Base-by-base conservation (phyloP, 2,329 filamentous ascomycete species). In the Aspergillus sp. region DNA sequence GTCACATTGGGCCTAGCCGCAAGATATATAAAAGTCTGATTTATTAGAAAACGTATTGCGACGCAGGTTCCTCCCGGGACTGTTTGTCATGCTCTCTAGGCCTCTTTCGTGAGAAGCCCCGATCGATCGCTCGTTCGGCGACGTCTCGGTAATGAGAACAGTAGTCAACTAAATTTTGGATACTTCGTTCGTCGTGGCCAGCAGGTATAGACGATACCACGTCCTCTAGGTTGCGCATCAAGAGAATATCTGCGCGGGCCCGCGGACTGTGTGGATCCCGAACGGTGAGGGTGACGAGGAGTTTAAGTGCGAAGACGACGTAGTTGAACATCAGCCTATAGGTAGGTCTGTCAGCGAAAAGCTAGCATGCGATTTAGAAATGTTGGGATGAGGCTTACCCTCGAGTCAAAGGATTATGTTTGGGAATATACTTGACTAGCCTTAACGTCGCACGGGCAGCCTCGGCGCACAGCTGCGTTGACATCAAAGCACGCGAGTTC, bases 371-470 rank as follows among this genome's bases (percentile, higher is more conserved):
- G 11, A 7, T 3, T 22, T 48, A 13, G 46, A 4, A 19, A 19
- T 7, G 22, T 13, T 46, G 43, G 13, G 19, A 7, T 5, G 7
- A 11, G 19, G 45, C 57, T 59, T 23, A 60, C 57, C 59, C 59
- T 2, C 47, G 19, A 19, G 46, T 43, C 7, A 61, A 22, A 3
- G 47, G 15, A 41, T 57, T 49, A 5, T 61, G 47, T 34, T 17
- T n/a, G 4, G 59, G 53, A 11, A 61, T 57, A 28, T 51, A 17
- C 19, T 50, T 43, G 28, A 61, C 30, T 3, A 57, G 41, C 6
- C 38, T 23, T 41, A 61, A 19, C 1, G 48, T 47, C 8, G 53
- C 34, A 22, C 59, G 59, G 17, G 59, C 54, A 7, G 59, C 53
- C 2, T n/a, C 9, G 19, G 45, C 31, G 13, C 53, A 61, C 3